Percentiles rank a stretch among this genome's conserved stretches.
Conservation (phyloP, 2,329 filamentous ascomycete genomes). For the Colletotrichum magnum region DNA sequence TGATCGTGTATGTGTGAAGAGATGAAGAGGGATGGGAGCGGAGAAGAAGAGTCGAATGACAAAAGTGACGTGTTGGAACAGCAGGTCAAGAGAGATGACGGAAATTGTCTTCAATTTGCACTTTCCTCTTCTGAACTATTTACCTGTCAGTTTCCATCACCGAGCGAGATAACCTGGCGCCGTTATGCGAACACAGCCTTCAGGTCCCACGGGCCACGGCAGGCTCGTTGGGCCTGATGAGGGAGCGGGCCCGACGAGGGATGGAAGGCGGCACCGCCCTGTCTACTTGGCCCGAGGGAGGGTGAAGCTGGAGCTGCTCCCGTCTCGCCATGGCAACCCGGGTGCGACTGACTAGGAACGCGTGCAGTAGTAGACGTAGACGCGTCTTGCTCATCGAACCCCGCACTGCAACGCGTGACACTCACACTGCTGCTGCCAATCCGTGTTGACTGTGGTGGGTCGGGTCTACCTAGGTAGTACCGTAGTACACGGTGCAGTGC, state of each 20-base stretch:
- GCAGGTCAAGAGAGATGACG: constrained; percentile 1
- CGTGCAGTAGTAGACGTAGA: constrained; percentile 19
- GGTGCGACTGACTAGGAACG: constrained; percentile 25
- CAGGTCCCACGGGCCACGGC: constrained; percentile 11
- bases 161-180: constrained; percentile 5
- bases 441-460: constrained; percentile 38
- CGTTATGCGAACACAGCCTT: constrained; percentile 6
- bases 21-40: neutral
- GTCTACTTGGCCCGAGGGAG: neutral
- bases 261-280: constrained; percentile 7
- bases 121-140: constrained; percentile 26
- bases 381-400: constrained; percentile 35
- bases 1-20: neutral
- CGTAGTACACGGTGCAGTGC: too few relatives aligned
- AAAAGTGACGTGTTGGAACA: constrained; percentile 4
- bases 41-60: neutral
- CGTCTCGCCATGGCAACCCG: constrained; percentile 28
- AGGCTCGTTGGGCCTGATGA: constrained; percentile 22
- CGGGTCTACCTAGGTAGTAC: too few relatives aligned
- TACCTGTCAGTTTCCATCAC: constrained; percentile 26
- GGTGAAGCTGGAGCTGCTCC: constrained; percentile 15
- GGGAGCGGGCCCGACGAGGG: neutral
- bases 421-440: too few relatives aligned
- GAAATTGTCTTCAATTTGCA: constrained; percentile 37
- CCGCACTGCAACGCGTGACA: constrained; percentile 18